Evolutionary conservation across 441 rosid genomes (phyloP), one percentile per base, ranked within the genome.

Genomic region (Populus trichocarpa): DNA sequence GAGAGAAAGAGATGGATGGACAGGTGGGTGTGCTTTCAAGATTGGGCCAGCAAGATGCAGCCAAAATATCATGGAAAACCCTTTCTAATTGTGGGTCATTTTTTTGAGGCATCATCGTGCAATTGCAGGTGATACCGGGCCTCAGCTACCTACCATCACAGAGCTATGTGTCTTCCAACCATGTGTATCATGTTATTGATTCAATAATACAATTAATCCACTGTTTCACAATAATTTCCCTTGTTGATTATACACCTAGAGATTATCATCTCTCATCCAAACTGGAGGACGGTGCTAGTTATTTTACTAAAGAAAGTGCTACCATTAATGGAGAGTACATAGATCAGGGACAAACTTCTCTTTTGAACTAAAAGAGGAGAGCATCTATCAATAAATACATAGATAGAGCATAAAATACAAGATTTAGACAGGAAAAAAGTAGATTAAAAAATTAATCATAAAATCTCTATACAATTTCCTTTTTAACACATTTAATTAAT

Each of bases 381-480:
- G 3, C 61, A 71, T 9, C 78, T 73, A 59, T 26, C 33, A 12
- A 78, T 72, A 42, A 78, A 38, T 69, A 69, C 77, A 74, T 14
- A 61, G 32, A 78, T 46, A 14, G 57, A 61, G 11, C 12, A 22
- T 22, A 10, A 74, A 79, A 64, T 57, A 79, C 71, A 23, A 72
- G 40, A 72, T 18, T 69, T n/a, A 77, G 32, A 75, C 73, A 32
- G 75, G 65, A 40, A 61, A 57, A 22, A 53, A 2, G 20, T 28
- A 72, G 16, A 14, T n/a, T 71, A 67, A 65, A 66, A 69, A 22
- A 68, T 69, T 50, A 18, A 77, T 40, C 50, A 65, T 61, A 33
- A 69, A 75, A 78, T 79, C 84, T 84, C 75, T 86, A 86, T 87
- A 86, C 50, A 40, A 59, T 77, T 67, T 28, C 25, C 42, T 42